Evolutionary conservation across 75 land plant genomes (phyloP).

Genomic region (Picea glauca): DNA sequence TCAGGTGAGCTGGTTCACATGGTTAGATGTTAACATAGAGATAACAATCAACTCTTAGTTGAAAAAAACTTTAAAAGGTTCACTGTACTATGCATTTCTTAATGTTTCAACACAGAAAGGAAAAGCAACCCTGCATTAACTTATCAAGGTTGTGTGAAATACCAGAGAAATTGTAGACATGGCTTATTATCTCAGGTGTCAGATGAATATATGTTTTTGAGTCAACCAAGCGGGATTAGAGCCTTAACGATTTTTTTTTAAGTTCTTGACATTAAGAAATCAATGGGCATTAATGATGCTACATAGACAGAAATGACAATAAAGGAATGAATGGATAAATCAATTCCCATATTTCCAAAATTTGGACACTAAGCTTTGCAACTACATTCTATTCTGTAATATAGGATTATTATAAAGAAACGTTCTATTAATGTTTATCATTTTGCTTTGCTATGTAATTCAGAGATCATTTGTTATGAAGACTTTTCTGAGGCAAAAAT

Average conservation of each 20-base stretch:
- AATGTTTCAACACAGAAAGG: too few species aligned
- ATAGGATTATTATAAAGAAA: not conserved
- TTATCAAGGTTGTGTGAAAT: too few species aligned
- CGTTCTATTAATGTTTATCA: not conserved
- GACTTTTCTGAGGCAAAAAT: not conserved
- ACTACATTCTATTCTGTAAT: not conserved
- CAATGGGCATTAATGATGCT: not conserved
- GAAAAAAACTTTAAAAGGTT: too few species aligned
- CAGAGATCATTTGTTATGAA: slow-evolving; percentile 1
- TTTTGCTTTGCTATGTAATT: not conserved
- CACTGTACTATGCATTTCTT: too few species aligned
- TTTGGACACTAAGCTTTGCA: not conserved
- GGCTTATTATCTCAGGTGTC: too few species aligned
- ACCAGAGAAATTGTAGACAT: too few species aligned
- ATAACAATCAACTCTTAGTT: too few species aligned
- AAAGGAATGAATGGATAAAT: not conserved
- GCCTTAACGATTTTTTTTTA: not conserved
- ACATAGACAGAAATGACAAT: not conserved
- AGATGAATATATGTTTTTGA: too few species aligned
- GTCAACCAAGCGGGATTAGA: too few species aligned
- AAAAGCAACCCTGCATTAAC: too few species aligned
- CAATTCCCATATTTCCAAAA: not conserved
- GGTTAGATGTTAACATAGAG: too few species aligned
- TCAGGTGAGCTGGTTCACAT: too few species aligned
- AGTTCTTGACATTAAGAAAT: not conserved